These are phyloP conservation scores for Clarireedia paspali DNA, from an alignment of 2,329 filamentous ascomycete species.

Conservation along the genomic window DNA sequence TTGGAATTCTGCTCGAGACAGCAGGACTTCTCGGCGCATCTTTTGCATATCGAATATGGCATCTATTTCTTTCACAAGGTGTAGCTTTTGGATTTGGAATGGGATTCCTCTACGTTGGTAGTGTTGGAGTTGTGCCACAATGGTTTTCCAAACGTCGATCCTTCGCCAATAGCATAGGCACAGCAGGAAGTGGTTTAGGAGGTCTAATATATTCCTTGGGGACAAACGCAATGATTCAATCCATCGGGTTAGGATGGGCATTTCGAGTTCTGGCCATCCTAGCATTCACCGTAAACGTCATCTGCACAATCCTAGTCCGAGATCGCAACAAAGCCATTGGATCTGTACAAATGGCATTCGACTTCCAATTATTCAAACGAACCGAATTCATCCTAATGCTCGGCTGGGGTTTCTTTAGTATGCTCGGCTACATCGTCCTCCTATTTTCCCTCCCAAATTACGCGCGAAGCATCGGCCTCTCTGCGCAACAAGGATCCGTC, in stretches of 20 bases:
- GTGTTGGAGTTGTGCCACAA: constrained; percentile 48
- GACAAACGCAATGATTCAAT: constrained; percentile 46
- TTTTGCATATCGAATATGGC: constrained; percentile 63
- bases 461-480: constrained; percentile 58
- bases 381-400: constrained; percentile 58
- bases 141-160: constrained; percentile 51
- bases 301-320: constrained; percentile 54
- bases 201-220: constrained; percentile 50
- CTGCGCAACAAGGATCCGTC: constrained; percentile 58
- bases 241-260: constrained; percentile 46
- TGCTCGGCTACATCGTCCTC: constrained; percentile 69
- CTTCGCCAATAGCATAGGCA: constrained; percentile 56
- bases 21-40: constrained; percentile 61
- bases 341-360: constrained; percentile 59
- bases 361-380: constrained; percentile 52
- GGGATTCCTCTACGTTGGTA: constrained; percentile 68
- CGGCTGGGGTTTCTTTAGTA: constrained; percentile 61
- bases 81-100: constrained; percentile 71
- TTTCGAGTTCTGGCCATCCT: constrained; percentile 48
- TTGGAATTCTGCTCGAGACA: constrained; percentile 58
- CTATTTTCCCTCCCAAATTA: constrained; percentile 72
- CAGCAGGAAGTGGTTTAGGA: constrained; percentile 63
- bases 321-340: constrained; percentile 68
- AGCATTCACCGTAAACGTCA: constrained; percentile 54
- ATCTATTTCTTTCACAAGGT: constrained; percentile 68